Evolutionary conservation across 1,284 basidiomycete genomes (phyloP), one percentile per base, ranked within the genome.

Genomic region (Rhodotorula glutinis): DNA sequence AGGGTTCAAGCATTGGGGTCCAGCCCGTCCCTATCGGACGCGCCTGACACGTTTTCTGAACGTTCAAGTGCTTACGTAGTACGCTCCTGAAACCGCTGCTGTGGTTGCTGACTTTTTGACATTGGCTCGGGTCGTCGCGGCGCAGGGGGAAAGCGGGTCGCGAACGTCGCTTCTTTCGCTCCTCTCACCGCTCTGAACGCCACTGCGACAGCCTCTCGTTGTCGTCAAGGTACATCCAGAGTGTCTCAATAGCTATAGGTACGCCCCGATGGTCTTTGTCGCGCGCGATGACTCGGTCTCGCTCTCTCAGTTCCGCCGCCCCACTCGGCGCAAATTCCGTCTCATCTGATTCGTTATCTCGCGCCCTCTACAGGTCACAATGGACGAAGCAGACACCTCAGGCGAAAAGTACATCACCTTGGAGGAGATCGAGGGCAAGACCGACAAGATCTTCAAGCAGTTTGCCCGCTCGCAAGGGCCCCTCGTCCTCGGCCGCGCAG

Each of bases 401-500:
- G 14, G 40, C 17, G n/a, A 40, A 23, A 25, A 53, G 17, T 63
- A 52, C n/a, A 47, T 68, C 40, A 44, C 16, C 14, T 57, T 68
- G 16, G 3, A 14, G 29, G 51, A 57, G 43, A 5, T n/a, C 1
- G 27, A 46, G 3, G 44, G 27, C 47, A 5, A 1, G 1, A 38
- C 52, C 11, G 25, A 17, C 33, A 33, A 21, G 16, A 11, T 40
- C 46, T 3, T 58, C 58, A 68, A 68, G 47, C n/a, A 59, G 25
- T 62, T 53, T 56, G 25, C 46, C 7, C 54, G 51, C 10, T 33
- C 44, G 4, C 29, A 30, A 16, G 52, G 51, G 1, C 1, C 30
- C 2, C 38, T 68, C 46, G 8, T 16, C 17, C 52, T 68, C 47
- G 66, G 66, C 11, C 60, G 66, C 33, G 66, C 49, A 1, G 21